Evolutionary conservation across 192 early-diverging fungal species (phyloP).

Genomic region (Dissophora ornata): DNA sequence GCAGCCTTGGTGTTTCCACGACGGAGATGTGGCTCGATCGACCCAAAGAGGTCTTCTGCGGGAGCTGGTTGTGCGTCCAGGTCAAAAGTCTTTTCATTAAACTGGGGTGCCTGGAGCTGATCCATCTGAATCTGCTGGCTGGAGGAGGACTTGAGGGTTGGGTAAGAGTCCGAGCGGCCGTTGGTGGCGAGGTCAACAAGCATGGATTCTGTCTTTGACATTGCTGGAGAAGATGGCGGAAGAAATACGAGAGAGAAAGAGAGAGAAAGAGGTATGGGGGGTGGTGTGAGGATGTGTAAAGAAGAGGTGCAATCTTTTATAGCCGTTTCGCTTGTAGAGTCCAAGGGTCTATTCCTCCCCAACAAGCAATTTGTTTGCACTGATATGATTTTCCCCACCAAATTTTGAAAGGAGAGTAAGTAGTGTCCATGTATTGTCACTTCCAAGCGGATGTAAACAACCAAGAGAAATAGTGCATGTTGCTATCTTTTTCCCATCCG

Average conservation of each 20-base stretch:
- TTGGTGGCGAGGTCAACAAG: conserved; percentile 26
- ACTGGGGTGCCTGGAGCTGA: conserved; percentile 7
- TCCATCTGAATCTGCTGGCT: conserved; percentile 1
- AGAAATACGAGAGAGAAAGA: neutral
- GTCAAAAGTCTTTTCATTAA: neutral
- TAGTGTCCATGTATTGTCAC: no score
- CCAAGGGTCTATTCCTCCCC: no score
- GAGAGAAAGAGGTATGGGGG: neutral
- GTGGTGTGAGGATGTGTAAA: no score
- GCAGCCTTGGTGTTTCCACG: neutral
- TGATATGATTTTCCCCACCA: no score
- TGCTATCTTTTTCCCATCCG: no score
- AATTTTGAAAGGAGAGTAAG: no score
- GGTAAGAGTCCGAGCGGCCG: neutral
- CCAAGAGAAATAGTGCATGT: no score
- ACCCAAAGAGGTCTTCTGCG: conserved; percentile 4
- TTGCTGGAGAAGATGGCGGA: neutral
- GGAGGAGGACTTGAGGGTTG: neutral
- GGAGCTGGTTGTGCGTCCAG: neutral
- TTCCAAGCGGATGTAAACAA: no score
- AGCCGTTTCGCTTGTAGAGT: no score
- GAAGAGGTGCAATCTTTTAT: no score
- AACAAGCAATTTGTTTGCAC: no score
- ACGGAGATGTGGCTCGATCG: conserved; percentile 6
- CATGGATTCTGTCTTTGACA: conserved; percentile 13